Percentiles rank a stretch among this genome's conserved stretches.
Evolutionary conservation across 2,329 filamentous ascomycete species (phyloP).

Genomic region (Pseudogymnoascus sp.): DNA sequence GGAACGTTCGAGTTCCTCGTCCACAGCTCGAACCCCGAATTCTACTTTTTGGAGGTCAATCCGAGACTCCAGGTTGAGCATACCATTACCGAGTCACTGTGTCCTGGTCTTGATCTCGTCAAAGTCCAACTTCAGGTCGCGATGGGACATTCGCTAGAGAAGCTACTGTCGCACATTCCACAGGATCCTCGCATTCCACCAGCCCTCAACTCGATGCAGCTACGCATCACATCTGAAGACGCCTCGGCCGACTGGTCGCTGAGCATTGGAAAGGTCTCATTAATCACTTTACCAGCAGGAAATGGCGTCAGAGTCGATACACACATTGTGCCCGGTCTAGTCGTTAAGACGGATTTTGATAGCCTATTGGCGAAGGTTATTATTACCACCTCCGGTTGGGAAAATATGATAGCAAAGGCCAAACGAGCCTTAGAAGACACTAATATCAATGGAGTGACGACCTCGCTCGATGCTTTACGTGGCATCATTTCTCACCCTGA

Average conservation of each 20-base stretch:
- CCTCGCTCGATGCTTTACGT: slow-evolving; percentile 45
- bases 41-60: slow-evolving; percentile 26
- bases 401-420: slow-evolving; percentile 42
- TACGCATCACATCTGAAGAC: slow-evolving; percentile 37
- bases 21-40: slow-evolving; percentile 39
- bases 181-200: slow-evolving; percentile 27
- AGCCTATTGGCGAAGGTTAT: slow-evolving; percentile 40
- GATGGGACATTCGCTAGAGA: slow-evolving; percentile 25
- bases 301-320: slow-evolving; percentile 43
- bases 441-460: slow-evolving; percentile 45
- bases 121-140: slow-evolving; percentile 30
- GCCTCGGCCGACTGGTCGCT: slow-evolving; percentile 40
- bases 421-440: slow-evolving; percentile 48
- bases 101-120: slow-evolving; percentile 24
- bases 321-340: slow-evolving; percentile 30
- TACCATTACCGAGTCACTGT: slow-evolving; percentile 31
- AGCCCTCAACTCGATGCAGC: slow-evolving; percentile 34
- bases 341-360: slow-evolving; percentile 40
- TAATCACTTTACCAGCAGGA: slow-evolving; percentile 45
- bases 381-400: slow-evolving; percentile 40
- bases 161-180: slow-evolving; percentile 26
- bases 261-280: slow-evolving; percentile 51
- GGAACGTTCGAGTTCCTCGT: slow-evolving; percentile 60
- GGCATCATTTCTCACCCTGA: slow-evolving; percentile 43
- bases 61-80: slow-evolving; percentile 27